Base-by-base conservation (phyloP, 495 filamentous ascomycete species). In the Eremomyces bilateralis region DNA sequence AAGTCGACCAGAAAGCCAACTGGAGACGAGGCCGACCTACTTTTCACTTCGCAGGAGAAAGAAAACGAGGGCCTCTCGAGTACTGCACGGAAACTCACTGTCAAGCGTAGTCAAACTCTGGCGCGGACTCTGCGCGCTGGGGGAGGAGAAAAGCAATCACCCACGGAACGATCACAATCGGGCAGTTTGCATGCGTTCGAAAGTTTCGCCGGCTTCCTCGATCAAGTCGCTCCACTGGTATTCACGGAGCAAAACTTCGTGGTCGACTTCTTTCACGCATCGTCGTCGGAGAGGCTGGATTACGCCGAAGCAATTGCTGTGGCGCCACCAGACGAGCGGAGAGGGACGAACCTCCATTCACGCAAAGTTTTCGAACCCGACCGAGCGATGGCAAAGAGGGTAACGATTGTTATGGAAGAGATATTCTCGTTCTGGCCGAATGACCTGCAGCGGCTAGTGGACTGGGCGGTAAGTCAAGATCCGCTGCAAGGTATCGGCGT, bases 201-300 rank as follows among this genome's bases (percentile, higher is more conserved):
- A 56, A 74, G 72, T n/a, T 92, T 92, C 54, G 62, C 71, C 1
- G 76, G 76, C 21, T 67, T 73, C 12, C 58, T 94, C 29, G 71
- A 77, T 32, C 80, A 92, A 52, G 68, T 79, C 36, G 53, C 80
- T 30, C 73, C 70, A 15, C 65, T 88, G 38, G 70, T 93, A 25
- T 73, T 76, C 32, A 77, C 77, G 40, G 85, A 95, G 57, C 85
- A 95, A 52, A 93, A 93, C 47, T 95, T 94, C 45, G 59, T 92
- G 19, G 71, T 90, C 16, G 78, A 88, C 36, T 88, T 92, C 54
- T 95, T 94, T 60, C 82, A 92, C 37, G 64, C 88, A 5, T 76
- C 71, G 21, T 88, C 81, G 12, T 59, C 80, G 10, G 68, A 76
- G 35, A 72, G 64, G 11, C 55, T 63, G 11, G 84, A 94, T 43